phyloP scores from a whole-genome alignment of 2,329 filamentous ascomycete species.

The Xylaria sp. region DNA sequence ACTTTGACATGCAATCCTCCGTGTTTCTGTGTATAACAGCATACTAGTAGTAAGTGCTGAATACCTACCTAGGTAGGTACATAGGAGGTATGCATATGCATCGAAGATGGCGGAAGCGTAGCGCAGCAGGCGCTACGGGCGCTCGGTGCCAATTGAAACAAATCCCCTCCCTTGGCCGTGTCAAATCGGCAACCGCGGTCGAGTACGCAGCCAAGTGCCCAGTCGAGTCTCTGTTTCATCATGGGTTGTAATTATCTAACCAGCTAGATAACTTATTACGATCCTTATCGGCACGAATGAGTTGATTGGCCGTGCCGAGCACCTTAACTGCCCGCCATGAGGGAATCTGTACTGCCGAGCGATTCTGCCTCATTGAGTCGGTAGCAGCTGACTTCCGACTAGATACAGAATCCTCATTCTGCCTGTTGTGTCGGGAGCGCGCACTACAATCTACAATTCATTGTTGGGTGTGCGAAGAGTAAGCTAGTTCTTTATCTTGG shows the following conservation, averaged over 20 bases:
- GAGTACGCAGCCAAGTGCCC: not conserved
- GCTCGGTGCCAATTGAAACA: conserved; percentile 29
- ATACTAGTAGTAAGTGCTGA: no score
- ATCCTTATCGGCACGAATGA: not conserved
- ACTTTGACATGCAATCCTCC: not conserved
- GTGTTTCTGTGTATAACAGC: not conserved
- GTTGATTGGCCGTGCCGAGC: not conserved
- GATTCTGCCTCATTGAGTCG: conserved; percentile 14
- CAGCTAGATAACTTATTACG: no score
- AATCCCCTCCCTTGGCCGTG: conserved; percentile 22
- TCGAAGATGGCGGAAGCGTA: conserved; percentile 2
- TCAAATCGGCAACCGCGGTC: conserved; percentile 2
- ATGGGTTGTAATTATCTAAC: no score
- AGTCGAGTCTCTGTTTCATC: conserved; percentile 3
- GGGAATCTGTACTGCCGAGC: conserved; percentile 13
- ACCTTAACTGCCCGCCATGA: not conserved
- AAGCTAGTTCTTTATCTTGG: conserved; percentile 17
- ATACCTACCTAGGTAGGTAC: no score
- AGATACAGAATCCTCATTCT: conserved; percentile 3
- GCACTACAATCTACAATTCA: not conserved
- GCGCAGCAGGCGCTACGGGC: not conserved
- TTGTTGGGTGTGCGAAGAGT: not conserved
- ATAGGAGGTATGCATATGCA: not conserved
- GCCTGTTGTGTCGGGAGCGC: conserved; percentile 7
- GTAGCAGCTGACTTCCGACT: not conserved